Conservation (phyloP, 2,329 filamentous ascomycete species). For the Exophiala oligosperma region DNA sequence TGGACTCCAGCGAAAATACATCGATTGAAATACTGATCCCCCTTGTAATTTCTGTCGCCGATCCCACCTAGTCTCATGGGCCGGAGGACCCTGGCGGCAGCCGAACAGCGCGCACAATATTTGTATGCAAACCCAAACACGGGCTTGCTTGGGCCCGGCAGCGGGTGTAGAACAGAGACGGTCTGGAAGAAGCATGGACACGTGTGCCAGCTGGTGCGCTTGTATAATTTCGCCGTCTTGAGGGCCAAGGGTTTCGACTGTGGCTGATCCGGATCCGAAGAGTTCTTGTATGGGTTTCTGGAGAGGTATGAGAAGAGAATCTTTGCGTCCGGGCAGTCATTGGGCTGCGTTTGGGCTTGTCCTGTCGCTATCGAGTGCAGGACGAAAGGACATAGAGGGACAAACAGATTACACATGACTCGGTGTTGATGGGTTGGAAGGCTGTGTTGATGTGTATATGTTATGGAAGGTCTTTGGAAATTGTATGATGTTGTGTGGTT, state of each 20-base stretch:
- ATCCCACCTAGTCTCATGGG: slow-evolving; percentile 11
- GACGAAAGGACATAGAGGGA: slow-evolving; percentile 18
- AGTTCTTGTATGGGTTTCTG: slow-evolving; percentile 10
- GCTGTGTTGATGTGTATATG: neutral
- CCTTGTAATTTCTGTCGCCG: slow-evolving; percentile 1
- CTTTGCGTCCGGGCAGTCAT: slow-evolving; percentile 11
- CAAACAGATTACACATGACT: slow-evolving; percentile 16
- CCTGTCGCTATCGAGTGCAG: slow-evolving; percentile 11
- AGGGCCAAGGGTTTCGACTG: slow-evolving; percentile 7
- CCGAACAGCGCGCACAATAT: slow-evolving; percentile 11
- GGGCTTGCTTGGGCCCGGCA: slow-evolving; percentile 10
- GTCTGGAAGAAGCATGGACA: slow-evolving; percentile 16
- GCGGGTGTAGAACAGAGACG: slow-evolving; percentile 15
- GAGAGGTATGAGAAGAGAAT: slow-evolving; percentile 18
- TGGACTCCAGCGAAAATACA: slow-evolving; percentile 9
- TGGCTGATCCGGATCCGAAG: neutral
- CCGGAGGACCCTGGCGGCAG: slow-evolving; percentile 11
- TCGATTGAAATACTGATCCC: slow-evolving; percentile 12
- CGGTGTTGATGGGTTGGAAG: slow-evolving; percentile 2
- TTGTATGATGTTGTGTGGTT: too few species aligned
- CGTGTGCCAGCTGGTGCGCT: slow-evolving; percentile 20
- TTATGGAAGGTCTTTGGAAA: too few species aligned
- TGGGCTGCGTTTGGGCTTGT: neutral
- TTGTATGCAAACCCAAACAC: slow-evolving; percentile 6
- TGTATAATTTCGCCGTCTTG: slow-evolving; percentile 12